Conservation (phyloP, 1,284 basidiomycete species). For the Gomphus sp. region DNA sequence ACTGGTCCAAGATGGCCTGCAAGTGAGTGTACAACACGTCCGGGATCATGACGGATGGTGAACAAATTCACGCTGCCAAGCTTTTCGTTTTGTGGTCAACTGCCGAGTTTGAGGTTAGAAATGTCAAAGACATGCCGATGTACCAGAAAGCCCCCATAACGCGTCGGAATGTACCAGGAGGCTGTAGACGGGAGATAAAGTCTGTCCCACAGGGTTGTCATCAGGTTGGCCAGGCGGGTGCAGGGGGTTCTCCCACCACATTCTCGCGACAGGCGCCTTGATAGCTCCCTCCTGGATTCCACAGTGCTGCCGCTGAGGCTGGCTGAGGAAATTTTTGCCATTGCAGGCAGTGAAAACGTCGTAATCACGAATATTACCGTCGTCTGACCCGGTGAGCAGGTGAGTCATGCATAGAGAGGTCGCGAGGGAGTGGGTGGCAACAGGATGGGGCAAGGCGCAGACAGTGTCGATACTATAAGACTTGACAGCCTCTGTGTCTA, state of each 20-base stretch:
- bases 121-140: slow-evolving; percentile 47
- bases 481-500: slow-evolving; percentile 15
- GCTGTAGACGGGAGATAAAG: slow-evolving; percentile 73
- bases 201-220: slow-evolving; percentile 34
- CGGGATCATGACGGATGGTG: slow-evolving; percentile 88
- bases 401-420: slow-evolving; percentile 84
- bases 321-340: slow-evolving; percentile 79
- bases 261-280: slow-evolving; percentile 80
- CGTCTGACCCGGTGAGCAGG: slow-evolving; percentile 84
- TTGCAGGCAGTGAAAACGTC: slow-evolving; percentile 88
- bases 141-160: slow-evolving; percentile 82
- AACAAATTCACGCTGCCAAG: slow-evolving; percentile 84
- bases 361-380: slow-evolving; percentile 91
- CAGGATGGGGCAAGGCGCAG: slow-evolving; percentile 84
- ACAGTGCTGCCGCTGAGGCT: slow-evolving; percentile 83
- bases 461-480: slow-evolving; percentile 88
- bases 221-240: slow-evolving; percentile 21
- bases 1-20: slow-evolving; percentile 72
- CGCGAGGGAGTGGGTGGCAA: slow-evolving; percentile 79
- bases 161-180: slow-evolving; percentile 85
- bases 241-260: slow-evolving; percentile 82
- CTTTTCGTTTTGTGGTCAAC: slow-evolving; percentile 29
- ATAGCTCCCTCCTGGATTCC: slow-evolving; percentile 88
- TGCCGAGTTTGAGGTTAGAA: slow-evolving; percentile 3
- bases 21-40: slow-evolving; percentile 69